Evolutionary conservation across 2,329 filamentous ascomycete species (phyloP).

Genomic region (Beauveria asiatica): DNA sequence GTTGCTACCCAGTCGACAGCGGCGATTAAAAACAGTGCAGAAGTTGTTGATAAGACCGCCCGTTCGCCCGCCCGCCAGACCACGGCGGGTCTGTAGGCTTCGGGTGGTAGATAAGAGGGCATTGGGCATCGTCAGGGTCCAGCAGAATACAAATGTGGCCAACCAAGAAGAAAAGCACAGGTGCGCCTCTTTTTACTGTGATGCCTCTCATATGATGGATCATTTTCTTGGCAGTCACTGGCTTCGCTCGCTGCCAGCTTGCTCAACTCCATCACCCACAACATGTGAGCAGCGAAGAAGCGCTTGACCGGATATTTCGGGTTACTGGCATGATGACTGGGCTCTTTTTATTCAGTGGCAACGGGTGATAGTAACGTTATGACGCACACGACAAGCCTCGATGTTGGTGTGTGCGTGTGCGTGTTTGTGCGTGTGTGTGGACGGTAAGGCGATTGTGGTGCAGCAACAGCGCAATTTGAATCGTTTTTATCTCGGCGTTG

Average conservation of each 20-base stretch:
- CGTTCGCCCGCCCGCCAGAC: background rate
- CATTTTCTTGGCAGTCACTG: background rate
- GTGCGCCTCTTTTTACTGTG: background rate
- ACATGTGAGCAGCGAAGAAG: background rate
- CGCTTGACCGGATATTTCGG: slow-evolving; percentile 5
- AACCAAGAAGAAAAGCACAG: background rate
- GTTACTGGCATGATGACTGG: background rate
- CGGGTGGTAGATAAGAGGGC: slow-evolving; percentile 5
- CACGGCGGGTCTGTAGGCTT: background rate
- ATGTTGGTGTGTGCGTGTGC: background rate
- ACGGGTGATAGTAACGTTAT: background rate
- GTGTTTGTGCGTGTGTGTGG: background rate
- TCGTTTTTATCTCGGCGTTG: no score
- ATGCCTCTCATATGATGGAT: no score
- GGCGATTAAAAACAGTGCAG: no score
- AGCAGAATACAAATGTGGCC: background rate
- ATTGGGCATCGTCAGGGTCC: background rate
- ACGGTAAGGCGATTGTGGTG: background rate
- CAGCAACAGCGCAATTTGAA: no score
- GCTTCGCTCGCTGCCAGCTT: no score
- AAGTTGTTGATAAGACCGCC: no score
- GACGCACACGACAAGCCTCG: slow-evolving; percentile 5
- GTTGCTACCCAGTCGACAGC: no score
- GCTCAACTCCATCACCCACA: no score
- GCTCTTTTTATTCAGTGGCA: background rate